Evolutionary conservation across 2,329 filamentous ascomycete genomes (phyloP).

Genomic region (Trichoderma pleuroti): DNA sequence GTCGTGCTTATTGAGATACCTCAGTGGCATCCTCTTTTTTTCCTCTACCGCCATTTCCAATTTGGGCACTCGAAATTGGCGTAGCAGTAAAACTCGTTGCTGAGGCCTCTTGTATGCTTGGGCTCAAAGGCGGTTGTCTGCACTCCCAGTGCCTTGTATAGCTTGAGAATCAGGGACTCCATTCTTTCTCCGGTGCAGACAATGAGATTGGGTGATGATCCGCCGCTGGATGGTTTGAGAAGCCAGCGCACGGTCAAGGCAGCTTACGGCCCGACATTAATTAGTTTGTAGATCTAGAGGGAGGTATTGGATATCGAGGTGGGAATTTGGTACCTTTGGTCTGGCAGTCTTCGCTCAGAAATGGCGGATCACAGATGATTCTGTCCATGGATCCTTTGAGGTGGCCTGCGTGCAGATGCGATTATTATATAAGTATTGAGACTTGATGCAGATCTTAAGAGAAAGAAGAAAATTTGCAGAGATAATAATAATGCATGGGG

Average conservation of each 20-base stretch:
- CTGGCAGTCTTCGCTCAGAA: slow-evolving; percentile 76
- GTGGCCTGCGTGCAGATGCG: neutral
- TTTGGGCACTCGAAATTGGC: slow-evolving; percentile 67
- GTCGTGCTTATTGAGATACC: neutral
- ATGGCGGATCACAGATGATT: slow-evolving; percentile 74
- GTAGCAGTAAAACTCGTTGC: slow-evolving; percentile 79
- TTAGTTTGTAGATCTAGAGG: neutral
- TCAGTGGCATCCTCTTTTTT: neutral
- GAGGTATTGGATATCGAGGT: slow-evolving; percentile 5
- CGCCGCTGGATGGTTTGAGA: slow-evolving; percentile 39
- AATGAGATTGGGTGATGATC: slow-evolving; percentile 46
- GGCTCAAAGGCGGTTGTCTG: slow-evolving; percentile 66
- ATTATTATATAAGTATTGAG: neutral
- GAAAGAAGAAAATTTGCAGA: neutral
- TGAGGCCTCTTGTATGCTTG: slow-evolving; percentile 66
- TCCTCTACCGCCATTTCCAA: slow-evolving; percentile 41
- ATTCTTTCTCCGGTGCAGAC: slow-evolving; percentile 77
- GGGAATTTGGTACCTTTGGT: slow-evolving; percentile 59
- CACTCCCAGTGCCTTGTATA: slow-evolving; percentile 64
- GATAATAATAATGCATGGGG: neutral
- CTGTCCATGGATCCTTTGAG: slow-evolving; percentile 64
- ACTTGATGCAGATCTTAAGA: neutral
- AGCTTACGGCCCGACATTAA: slow-evolving; percentile 46
- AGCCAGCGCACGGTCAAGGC: slow-evolving; percentile 75
- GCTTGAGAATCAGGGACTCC: slow-evolving; percentile 58